phyloP scores from a whole-genome alignment of 768 basidiomycete genomes.

The Suillus cothurnatus region DNA sequence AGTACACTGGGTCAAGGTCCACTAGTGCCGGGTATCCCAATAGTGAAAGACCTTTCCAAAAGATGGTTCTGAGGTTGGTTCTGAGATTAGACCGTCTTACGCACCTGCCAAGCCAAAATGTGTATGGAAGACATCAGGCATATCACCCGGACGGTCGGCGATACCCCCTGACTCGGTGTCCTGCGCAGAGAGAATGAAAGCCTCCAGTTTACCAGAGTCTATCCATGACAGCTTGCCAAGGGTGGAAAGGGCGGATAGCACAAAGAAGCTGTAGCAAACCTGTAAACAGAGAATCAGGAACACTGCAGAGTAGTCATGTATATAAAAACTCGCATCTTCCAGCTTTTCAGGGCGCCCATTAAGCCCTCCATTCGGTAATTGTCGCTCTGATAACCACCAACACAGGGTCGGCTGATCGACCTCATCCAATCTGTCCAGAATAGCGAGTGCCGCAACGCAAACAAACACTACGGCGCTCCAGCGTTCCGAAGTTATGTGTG shows the following conservation, averaged over 20 bases:
- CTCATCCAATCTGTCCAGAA: conserved; percentile 79
- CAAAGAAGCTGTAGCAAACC: conserved; percentile 99
- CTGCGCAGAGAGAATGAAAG: conserved; percentile 89
- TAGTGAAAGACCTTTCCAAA: conserved; percentile 70
- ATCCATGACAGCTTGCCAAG: conserved; percentile 86
- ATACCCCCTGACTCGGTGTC: conserved; percentile 92
- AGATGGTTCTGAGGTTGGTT: neutral
- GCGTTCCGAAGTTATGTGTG: neutral
- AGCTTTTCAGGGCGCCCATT: conserved; percentile 98
- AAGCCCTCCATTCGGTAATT: conserved; percentile 89
- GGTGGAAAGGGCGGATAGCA: conserved; percentile 86
- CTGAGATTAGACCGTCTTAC: conserved; percentile 11
- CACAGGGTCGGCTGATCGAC: conserved; percentile 79
- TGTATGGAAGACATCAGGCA: conserved; percentile 98
- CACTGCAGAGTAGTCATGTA: neutral
- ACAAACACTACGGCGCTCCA: conserved; percentile 68
- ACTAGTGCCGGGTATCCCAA: conserved; percentile 83
- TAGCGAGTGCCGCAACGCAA: conserved; percentile 84
- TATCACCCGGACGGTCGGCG: conserved; percentile 89
- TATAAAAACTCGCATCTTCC: conserved; percentile 71
- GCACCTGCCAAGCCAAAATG: conserved; percentile 86
- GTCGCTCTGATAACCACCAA: conserved; percentile 95
- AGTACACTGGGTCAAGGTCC: conserved; percentile 80
- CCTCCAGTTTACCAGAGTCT: conserved; percentile 70
- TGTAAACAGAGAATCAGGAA: conserved; percentile 30